These are phyloP conservation scores for Panaeolus cyanescens DNA, from an alignment of 768 basidiomycete genomes.

Conservation along the genomic window DNA sequence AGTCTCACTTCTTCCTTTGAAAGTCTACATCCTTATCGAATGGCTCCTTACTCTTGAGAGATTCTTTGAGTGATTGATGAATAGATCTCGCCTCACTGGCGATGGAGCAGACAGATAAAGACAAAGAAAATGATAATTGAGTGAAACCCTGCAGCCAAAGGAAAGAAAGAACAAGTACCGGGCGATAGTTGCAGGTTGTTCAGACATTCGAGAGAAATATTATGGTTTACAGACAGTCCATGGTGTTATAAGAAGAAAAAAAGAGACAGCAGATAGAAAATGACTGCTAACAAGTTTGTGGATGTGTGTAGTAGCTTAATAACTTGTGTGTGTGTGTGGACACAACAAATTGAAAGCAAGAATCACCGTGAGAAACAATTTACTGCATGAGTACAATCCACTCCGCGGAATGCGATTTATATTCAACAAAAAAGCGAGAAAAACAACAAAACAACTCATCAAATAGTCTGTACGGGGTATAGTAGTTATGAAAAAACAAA, in stretches of 20 bases:
- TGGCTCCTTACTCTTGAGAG: conserved; percentile 72
- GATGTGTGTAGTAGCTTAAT: neutral
- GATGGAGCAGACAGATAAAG: conserved; percentile 11
- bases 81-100: conserved; percentile 78
- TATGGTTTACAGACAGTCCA: conserved; percentile 24
- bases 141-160: neutral
- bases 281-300: neutral
- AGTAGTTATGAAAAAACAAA: neutral
- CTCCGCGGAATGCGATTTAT: conserved; percentile 7
- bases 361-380: neutral
- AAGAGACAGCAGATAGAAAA: neutral
- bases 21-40: conserved; percentile 89
- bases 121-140: conserved; percentile 4
- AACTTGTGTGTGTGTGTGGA: no score
- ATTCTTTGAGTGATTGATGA: conserved; percentile 73
- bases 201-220: conserved; percentile 35
- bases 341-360: neutral
- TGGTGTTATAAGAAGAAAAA: conserved; percentile 10
- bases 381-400: neutral
- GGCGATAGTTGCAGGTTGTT: conserved; percentile 45
- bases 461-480: neutral
- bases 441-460: conserved; percentile 5
- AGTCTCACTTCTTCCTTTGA: conserved; percentile 79
- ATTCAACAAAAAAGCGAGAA: conserved; percentile 12
- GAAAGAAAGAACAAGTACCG: conserved; percentile 31